Evolutionary conservation across 495 filamentous ascomycete species (phyloP), one percentile per base, ranked within the genome.

Genomic region (Lasiosphaeriaceae sp.): DNA sequence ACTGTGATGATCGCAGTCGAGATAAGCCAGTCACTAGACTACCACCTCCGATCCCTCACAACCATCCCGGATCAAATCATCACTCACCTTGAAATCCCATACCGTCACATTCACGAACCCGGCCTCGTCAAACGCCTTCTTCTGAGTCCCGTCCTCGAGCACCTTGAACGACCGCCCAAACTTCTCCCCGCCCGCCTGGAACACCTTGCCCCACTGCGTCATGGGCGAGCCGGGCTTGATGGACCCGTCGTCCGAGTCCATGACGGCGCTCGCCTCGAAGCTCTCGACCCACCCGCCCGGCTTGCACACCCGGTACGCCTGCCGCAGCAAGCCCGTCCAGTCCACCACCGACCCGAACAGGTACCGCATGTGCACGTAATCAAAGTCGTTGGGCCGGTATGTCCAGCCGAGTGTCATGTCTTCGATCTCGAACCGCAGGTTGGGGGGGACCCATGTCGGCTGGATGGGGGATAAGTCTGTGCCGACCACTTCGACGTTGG

Each of bases 391-490:
- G 8, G 66, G 49, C 12, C 65, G 56, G 52, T 73, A 81, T 12
- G 72, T 62, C 81, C 81, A 85, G 19, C 59, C 57, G 8, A 60
- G 49, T 45, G 77, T 73, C 57, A 77, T 74, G 57, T 82, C 79
- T 47, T 81, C 80, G 44, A 83, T 69, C 55, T 78, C 74, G 60
- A 83, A 84, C 14, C 63, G 56, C 5, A 80, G 66, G 60, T 81
- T 81, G 7, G 75, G 73, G 2, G 78, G 78, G 9, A 77, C 74
- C 71, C 75, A 75, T 31, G 60, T 51, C 0, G 78, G 77, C 57
- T 84, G 80, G 50, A 82, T 83, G 0, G 80, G 76, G 3, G 79
- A 83, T 34, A 89, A 71, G 62, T 90, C 86, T n/a, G 84, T 84
- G n/a, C 85, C 86, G 44, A 84, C 67, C 12, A 88, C 74, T 16